Conservation (phyloP, 345 rosid genomes). For the Gossypium ekmanianum region DNA sequence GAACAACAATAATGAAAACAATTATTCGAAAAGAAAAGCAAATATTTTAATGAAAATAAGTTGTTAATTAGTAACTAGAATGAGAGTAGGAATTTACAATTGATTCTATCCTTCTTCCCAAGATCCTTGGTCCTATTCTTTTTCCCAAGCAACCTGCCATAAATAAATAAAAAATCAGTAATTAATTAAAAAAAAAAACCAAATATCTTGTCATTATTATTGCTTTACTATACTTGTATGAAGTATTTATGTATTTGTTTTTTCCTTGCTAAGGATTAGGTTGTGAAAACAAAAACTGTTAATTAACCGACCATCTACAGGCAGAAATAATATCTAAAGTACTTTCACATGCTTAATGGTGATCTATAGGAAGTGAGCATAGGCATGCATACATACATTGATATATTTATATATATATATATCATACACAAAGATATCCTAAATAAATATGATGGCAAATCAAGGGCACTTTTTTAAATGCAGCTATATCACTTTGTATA, state of each 20-base stretch:
- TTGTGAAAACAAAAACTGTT: neutral
- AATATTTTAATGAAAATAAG: neutral
- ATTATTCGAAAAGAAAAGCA: neutral
- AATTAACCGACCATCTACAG: neutral
- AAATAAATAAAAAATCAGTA: neutral
- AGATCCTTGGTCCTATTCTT: conserved; percentile 64
- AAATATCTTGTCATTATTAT: neutral
- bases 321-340: neutral
- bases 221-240: neutral
- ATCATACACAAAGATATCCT: no score
- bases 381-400: neutral
- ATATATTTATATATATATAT: neutral
- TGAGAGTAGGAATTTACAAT: conserved; percentile 43
- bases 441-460: neutral
- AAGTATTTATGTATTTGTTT: neutral
- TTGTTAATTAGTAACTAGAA: neutral
- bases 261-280: neutral
- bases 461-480: neutral
- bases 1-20: no score
- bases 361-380: neutral
- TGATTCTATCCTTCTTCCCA: conserved; percentile 61
- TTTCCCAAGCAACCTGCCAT: conserved; percentile 83
- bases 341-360: neutral
- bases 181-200: neutral
- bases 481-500: neutral